These are phyloP conservation scores for Fusarium floridanum DNA, from an alignment of 2,329 filamentous ascomycete genomes.

Conservation along the genomic window DNA sequence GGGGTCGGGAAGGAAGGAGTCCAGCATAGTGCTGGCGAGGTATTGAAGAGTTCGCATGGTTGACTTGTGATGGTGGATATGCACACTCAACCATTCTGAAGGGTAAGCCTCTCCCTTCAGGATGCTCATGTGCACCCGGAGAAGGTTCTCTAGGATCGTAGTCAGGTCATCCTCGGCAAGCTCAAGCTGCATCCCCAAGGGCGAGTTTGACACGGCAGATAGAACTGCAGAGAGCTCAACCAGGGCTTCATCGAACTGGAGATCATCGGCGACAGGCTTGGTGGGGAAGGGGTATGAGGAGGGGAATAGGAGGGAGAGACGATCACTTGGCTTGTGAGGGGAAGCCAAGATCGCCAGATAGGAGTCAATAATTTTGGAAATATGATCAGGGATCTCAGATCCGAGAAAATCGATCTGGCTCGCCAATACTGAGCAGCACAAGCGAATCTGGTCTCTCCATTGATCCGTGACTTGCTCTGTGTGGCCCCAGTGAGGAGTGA, in stretches of 20 bases:
- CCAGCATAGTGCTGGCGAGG: slow-evolving; percentile 82
- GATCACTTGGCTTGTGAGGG: slow-evolving; percentile 67
- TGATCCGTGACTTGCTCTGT: slow-evolving; percentile 80
- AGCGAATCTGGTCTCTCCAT: slow-evolving; percentile 91
- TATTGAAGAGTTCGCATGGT: slow-evolving; percentile 89
- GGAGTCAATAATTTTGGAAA: slow-evolving; percentile 91
- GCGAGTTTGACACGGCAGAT: slow-evolving; percentile 82
- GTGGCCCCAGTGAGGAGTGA: slow-evolving; percentile 92
- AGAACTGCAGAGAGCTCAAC: slow-evolving; percentile 91
- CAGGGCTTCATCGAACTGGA: slow-evolving; percentile 84
- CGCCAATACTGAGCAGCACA: slow-evolving; percentile 93
- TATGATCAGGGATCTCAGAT: slow-evolving; percentile 86
- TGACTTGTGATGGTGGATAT: slow-evolving; percentile 93
- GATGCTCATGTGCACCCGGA: slow-evolving; percentile 91
- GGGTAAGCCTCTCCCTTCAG: slow-evolving; percentile 92
- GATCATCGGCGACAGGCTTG: slow-evolving; percentile 72
- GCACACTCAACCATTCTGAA: slow-evolving; percentile 88
- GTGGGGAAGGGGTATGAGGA: slow-evolving; percentile 89
- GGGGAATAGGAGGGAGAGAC: slow-evolving; percentile 90
- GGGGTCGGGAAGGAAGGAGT: slow-evolving; percentile 86
- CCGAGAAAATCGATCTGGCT: slow-evolving; percentile 84
- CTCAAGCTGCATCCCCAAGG: slow-evolving; percentile 79
- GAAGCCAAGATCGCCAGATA: slow-evolving; percentile 80
- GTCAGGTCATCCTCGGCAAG: slow-evolving; percentile 80
- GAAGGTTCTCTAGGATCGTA: slow-evolving; percentile 79